Evolutionary conservation across 192 early-diverging fungal genomes (phyloP).

Genomic region (Rhizoclosmatium globosum): DNA sequence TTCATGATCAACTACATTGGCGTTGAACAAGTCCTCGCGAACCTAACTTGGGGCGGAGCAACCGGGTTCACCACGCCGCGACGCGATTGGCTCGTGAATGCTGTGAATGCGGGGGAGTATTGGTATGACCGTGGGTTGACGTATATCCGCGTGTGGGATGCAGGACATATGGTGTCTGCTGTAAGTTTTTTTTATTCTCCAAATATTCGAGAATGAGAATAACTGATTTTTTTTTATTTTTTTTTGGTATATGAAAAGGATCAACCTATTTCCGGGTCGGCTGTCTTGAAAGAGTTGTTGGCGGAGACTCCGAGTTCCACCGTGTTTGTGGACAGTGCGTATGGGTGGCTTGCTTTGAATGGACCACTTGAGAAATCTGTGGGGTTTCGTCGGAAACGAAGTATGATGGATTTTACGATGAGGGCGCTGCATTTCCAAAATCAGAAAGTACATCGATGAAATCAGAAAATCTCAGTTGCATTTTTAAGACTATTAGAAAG

Average conservation of each 20-base stretch:
- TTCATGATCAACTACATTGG: conserved; percentile 32
- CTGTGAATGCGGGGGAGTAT: conserved; percentile 50
- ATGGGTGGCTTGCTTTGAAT: neutral
- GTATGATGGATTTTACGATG: too few relatives aligned
- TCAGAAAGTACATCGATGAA: too few relatives aligned
- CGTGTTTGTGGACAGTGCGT: neutral
- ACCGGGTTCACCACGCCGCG: conserved; percentile 46
- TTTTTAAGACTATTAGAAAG: too few relatives aligned
- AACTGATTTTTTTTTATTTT: too few relatives aligned
- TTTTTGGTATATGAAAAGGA: neutral
- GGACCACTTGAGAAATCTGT: neutral
- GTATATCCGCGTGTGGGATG: conserved; percentile 57
- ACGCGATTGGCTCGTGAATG: conserved; percentile 19
- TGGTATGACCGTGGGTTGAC: conserved; percentile 58
- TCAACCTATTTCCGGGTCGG: neutral
- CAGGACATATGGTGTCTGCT: conserved; percentile 67
- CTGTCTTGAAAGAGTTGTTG: neutral
- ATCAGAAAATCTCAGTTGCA: too few relatives aligned
- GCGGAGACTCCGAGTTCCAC: neutral
- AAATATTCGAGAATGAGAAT: too few relatives aligned
- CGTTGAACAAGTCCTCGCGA: conserved; percentile 60
- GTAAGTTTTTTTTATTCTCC: neutral
- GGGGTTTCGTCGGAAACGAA: neutral
- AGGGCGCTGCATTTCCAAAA: too few relatives aligned
- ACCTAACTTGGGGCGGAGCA: conserved; percentile 58